Conservation (phyloP, 129 eudicot species). For the Arctium minus region DNA sequence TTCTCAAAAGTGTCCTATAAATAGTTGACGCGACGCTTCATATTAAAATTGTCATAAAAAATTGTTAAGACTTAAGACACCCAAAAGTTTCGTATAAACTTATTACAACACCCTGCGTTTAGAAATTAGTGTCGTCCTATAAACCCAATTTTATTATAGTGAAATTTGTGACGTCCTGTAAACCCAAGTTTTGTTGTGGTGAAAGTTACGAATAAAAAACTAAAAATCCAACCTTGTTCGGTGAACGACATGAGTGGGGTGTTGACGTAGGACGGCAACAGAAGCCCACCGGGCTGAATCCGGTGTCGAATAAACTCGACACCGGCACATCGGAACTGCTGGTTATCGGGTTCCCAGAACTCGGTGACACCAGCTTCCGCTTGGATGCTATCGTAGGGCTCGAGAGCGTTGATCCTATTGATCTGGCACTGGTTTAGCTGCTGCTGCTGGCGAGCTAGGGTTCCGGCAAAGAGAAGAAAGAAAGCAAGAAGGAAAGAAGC, state of each 20-base stretch:
- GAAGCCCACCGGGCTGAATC: background rate
- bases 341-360: background rate
- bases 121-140: too few relatives aligned
- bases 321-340: background rate
- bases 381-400: background rate
- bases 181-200: too few relatives aligned
- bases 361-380: background rate
- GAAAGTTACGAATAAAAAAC: too few relatives aligned
- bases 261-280: background rate
- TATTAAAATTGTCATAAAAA: too few relatives aligned
- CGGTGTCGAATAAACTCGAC: background rate
- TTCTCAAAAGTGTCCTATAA: too few relatives aligned
- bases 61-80: too few relatives aligned
- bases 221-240: background rate
- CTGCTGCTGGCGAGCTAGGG: constrained; percentile 15
- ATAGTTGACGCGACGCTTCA: too few relatives aligned
- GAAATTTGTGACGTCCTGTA: too few relatives aligned
- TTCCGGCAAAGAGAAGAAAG: background rate
- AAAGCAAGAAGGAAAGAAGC: background rate
- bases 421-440: constrained; percentile 38
- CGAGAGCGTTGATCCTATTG: constrained; percentile 29
- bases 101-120: too few relatives aligned
- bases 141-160: too few relatives aligned
- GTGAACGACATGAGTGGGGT: background rate
- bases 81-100: too few relatives aligned